phyloP scores from a whole-genome alignment of 2,329 filamentous ascomycete genomes.

The Alternaria metachromatica region DNA sequence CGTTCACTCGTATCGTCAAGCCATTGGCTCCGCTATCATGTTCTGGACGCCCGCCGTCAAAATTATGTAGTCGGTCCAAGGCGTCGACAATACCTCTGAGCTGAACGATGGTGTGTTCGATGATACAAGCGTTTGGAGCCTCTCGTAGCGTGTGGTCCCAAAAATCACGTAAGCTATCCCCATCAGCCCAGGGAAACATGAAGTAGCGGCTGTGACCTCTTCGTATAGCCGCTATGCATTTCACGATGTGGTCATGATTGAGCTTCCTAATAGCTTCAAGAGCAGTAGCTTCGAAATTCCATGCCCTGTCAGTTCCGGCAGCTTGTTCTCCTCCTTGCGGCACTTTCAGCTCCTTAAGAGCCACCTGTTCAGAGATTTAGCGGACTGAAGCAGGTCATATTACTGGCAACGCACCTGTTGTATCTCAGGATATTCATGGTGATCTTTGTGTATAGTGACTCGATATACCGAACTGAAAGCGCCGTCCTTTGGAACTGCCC shows the following conservation, averaged over 20 bases:
- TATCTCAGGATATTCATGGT: constrained; percentile 1
- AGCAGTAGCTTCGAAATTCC: constrained; percentile 19
- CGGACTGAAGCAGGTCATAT: too few relatives aligned
- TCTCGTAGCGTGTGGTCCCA: constrained; percentile 15
- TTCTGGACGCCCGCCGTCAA: background rate
- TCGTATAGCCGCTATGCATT: constrained; percentile 19
- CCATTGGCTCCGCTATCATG: background rate
- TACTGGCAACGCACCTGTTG: constrained; percentile 4
- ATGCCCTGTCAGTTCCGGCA: constrained; percentile 5
- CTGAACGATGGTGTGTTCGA: constrained; percentile 11
- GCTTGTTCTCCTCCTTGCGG: background rate
- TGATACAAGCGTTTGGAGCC: background rate
- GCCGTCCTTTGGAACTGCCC: constrained; percentile 1
- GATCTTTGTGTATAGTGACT: constrained; percentile 11
- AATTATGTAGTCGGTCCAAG: constrained; percentile 17
- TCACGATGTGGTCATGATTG: constrained; percentile 18
- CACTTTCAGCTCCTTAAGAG: constrained; percentile 16
- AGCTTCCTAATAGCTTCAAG: constrained; percentile 18
- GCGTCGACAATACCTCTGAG: constrained; percentile 23
- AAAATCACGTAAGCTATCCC: constrained; percentile 9
- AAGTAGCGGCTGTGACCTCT: constrained; percentile 24
- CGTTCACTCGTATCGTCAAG: background rate
- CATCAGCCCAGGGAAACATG: constrained; percentile 31
- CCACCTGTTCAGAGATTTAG: constrained; percentile 11
- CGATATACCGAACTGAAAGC: constrained; percentile 15